Base-by-base conservation (phyloP, 1,139 yeast genomes). In the Lizanozyma gosingica region DNA sequence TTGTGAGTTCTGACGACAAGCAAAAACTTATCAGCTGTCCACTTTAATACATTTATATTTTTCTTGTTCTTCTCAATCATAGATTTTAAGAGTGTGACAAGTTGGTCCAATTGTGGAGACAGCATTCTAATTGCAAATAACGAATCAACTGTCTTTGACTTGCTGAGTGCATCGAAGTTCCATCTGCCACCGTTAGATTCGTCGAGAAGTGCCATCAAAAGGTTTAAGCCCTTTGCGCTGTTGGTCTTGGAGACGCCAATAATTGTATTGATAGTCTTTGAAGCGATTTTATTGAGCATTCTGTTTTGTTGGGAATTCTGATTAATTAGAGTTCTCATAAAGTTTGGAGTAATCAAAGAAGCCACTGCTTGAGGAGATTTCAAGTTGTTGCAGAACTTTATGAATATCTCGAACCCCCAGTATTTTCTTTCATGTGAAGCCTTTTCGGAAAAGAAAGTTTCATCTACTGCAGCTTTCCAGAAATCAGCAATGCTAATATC, bases 391-490 rank as follows among this genome's bases (percentile, higher is more conserved):
- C 82, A 57, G 38, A 78, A 70, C 39, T 73, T 65, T 34, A 61
- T 66, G 48, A 90, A 78, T 4, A 90, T 72, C 50, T 84, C 84
- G 51, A 90, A 78, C 0, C 97, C 98, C 76, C 87, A 76, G 57
- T 73, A 85, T 55, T 90, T 92, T 45, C 96, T 72, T 58, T 90
- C 97, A 36, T 81, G 78, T 1, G 96, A 85, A 0, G 96, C 71
- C 47, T 83, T 78, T 29, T 76, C 78, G 3, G 87, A 67, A 53
- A 92, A 90, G 45, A 85, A 76, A 1, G 83, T 72, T 52, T 87
- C 94, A 54, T 90, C 97, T 9, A 90, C 76, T 6, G 80, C 80
- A 3, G 73, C 70, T 49, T 78, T 76, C 95, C 95, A 88, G 57
- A 92, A 88, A 43, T 84, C 94, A 22, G 72, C 67, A 35, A 88